These are phyloP conservation scores for Tympanopsis confertula DNA, from an alignment of 2,329 filamentous ascomycete genomes.

Conservation along the genomic window DNA sequence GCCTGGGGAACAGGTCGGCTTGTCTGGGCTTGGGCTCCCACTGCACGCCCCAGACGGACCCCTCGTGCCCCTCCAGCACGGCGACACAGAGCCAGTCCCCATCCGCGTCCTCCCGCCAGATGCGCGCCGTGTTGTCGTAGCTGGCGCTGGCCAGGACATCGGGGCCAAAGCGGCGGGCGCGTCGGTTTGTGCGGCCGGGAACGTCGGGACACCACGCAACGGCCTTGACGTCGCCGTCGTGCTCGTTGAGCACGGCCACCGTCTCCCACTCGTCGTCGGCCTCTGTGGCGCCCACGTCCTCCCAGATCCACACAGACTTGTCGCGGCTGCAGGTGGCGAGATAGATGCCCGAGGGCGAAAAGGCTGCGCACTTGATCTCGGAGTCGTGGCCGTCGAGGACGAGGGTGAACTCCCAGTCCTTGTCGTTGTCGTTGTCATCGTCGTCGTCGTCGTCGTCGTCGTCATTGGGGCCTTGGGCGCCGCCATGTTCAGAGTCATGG, in stretches of 20 bases:
- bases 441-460: conserved; percentile 18
- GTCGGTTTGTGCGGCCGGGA: conserved; percentile 26
- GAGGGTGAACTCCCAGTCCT: conserved; percentile 84
- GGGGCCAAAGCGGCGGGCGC: conserved; percentile 34
- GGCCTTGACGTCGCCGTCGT: conserved; percentile 89
- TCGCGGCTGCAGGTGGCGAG: conserved; percentile 86
- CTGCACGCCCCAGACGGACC: conserved; percentile 83
- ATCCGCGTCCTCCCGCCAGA: conserved; percentile 84
- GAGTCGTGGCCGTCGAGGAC: conserved; percentile 91
- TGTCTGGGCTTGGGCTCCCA: conserved; percentile 40
- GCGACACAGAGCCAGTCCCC: conserved; percentile 84
- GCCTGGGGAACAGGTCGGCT: conserved; percentile 38
- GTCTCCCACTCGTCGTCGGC: conserved; percentile 95
- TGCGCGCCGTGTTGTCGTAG: conserved; percentile 81
- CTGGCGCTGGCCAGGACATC: conserved; percentile 80
- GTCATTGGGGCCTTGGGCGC: conserved; percentile 8
- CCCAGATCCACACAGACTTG: conserved; percentile 97
- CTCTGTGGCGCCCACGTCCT: conserved; percentile 64
- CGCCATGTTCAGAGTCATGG: conserved; percentile 17
- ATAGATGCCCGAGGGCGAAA: conserved; percentile 62
- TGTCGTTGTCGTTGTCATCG: conserved; percentile 37
- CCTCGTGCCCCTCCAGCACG: conserved; percentile 66
- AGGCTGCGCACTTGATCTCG: conserved; percentile 74
- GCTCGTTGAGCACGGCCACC: conserved; percentile 84
- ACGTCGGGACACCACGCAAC: conserved; percentile 80